These are phyloP conservation scores for Anisodus tanguticus DNA, from an alignment of 257 asterid species.

Conservation along the genomic window DNA sequence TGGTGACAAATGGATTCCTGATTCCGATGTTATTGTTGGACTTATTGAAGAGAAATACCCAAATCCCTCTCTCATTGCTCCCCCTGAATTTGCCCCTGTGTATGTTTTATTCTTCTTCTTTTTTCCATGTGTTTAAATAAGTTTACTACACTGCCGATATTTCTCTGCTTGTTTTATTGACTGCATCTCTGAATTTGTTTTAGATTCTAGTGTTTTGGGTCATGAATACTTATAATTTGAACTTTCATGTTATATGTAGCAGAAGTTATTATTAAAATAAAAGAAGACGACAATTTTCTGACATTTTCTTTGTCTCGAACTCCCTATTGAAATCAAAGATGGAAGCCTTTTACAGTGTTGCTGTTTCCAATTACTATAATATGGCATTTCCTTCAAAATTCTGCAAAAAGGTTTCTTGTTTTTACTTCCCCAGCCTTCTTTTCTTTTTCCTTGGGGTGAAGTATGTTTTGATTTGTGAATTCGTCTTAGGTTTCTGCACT, in stretches of 20 bases:
- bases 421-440: background rate
- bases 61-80: conserved; percentile 62
- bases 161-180: background rate
- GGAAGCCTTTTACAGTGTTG: background rate
- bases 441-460: conserved; percentile 7
- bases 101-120: conserved; percentile 37
- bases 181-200: background rate
- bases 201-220: background rate
- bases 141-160: background rate
- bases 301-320: background rate
- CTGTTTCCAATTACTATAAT: background rate
- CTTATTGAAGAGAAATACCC: conserved; percentile 81
- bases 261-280: background rate
- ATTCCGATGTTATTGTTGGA: conserved; percentile 81
- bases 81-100: conserved; percentile 70
- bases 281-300: background rate
- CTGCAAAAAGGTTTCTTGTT: background rate
- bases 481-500: background rate
- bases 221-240: background rate
- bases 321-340: background rate
- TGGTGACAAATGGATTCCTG: conserved; percentile 75
- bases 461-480: background rate
- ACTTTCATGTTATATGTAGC: background rate
- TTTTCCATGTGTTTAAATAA: background rate
- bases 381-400: background rate